phyloP scores from a whole-genome alignment of 1,284 basidiomycete genomes.

The Cryptococcus amylolentus region DNA sequence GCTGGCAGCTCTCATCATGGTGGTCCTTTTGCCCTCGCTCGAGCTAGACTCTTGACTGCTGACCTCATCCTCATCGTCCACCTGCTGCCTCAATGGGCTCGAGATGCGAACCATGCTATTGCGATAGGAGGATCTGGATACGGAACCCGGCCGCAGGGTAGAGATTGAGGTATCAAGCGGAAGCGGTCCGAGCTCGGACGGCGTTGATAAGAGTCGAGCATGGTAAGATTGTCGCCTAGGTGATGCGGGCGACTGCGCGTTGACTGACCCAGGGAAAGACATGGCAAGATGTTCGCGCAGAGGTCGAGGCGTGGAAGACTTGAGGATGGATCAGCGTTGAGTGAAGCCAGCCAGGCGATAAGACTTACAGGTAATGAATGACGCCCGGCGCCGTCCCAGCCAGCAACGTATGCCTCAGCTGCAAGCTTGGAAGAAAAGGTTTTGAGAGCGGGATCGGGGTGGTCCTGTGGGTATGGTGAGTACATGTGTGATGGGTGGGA shows the following conservation, averaged over 20 bases:
- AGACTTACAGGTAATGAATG: slow-evolving; percentile 32
- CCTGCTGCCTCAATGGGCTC: slow-evolving; percentile 29
- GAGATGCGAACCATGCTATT: slow-evolving; percentile 31
- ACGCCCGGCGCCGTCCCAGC: slow-evolving; percentile 36
- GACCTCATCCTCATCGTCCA: slow-evolving; percentile 24
- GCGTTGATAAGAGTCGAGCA: slow-evolving; percentile 20
- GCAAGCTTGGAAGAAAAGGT: slow-evolving; percentile 34
- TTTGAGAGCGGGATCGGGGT: slow-evolving; percentile 26
- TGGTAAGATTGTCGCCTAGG: slow-evolving; percentile 25
- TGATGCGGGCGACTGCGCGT: slow-evolving; percentile 10
- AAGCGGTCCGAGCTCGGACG: slow-evolving; percentile 11
- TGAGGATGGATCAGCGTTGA: background rate
- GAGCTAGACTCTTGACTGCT: background rate
- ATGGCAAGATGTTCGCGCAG: slow-evolving; percentile 35
- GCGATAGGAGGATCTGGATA: slow-evolving; percentile 20
- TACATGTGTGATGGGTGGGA: background rate
- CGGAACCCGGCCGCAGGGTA: background rate
- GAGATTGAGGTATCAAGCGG: slow-evolving; percentile 6
- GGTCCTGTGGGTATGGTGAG: slow-evolving; percentile 10
- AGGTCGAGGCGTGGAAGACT: slow-evolving; percentile 29
- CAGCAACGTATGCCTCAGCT: slow-evolving; percentile 30
- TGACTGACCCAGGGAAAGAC: slow-evolving; percentile 31
- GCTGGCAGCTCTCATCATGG: slow-evolving; percentile 18
- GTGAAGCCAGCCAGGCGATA: background rate
- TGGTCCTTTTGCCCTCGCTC: background rate